Evolutionary conservation across 2,329 filamentous ascomycete species (phyloP), one percentile per base, ranked within the genome.

Genomic region (Fusarium anthophilum): DNA sequence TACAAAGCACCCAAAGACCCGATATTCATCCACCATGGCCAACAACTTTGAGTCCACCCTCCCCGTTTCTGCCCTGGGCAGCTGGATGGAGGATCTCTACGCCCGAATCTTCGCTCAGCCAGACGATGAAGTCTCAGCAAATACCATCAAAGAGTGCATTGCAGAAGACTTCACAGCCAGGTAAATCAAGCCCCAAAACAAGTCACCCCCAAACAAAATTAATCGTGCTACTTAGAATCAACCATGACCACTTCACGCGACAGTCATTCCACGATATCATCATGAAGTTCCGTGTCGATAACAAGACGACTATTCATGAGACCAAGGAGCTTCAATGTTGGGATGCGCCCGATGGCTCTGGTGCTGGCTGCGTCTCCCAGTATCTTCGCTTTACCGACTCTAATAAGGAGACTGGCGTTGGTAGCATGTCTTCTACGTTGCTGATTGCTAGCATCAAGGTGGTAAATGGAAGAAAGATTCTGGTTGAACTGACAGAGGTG

Each of bases 191-290:
- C 8, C 3, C 22, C 8, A 24, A 41, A 8, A 41, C 35, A 37
- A 37, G 8, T 37, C 8, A 18, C 35, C 35, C 35, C 35, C 17
- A 17, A 18, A 8, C 9, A 4, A 24, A 50, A 32, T 6, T 51
- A 35, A 24, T 10, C 4, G 4, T 10, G 6, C 0, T 0, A 10
- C 17, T 3, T 24, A 35, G 48, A 3, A 53, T 53, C 30, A 53
- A 53, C n/a, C 30, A 53, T 26, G 30, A 26, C 26, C 48, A 37
- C 5, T 53, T 3, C 2, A 35, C 30, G 2, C 30, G 30, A 12
- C n/a, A 53, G 20, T 4, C n/a, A 15, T 53, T 37, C 17, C 18
- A 10, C 3, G n/a, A 53, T 11, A 15, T 11, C 9, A 53, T 35
- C n/a, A 15, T 12, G 17, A 37, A 53, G 1, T 53, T 53, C n/a